Evolutionary conservation across 768 basidiomycete genomes (phyloP), one percentile per base, ranked within the genome.

Genomic region (Lentinula edodes): DNA sequence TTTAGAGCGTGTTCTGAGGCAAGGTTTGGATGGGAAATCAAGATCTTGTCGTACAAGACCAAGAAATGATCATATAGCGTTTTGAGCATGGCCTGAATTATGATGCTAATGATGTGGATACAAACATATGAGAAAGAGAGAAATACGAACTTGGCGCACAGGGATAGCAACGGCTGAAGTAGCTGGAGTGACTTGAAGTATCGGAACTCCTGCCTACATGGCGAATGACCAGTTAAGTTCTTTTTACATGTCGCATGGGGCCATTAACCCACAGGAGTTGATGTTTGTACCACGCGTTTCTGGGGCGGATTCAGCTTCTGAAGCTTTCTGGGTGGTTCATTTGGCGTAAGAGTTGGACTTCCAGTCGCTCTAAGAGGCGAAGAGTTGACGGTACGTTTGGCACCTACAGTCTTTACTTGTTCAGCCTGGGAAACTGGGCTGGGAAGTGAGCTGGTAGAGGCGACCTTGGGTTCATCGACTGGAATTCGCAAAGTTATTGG

Each of bases 1-100:
- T 76, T 82, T 9, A 93, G 79, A 3, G 94, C 86, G 73, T 96
- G 90, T 58, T 92, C 86, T 0, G 86, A 75, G 0, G 92, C 89
- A 18, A 95, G 71, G 23, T 78, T 74, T 0, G 89, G 86, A 62
- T 87, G 78, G 13, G 72, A 61, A 2, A 82, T 72, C 2, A 83
- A 72, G 51, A 93, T 74, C 8, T 73, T 61, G 8, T 82, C 74
- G 74, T 95, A 95, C 2, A 95, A 75, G 23, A 85, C 75, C 35
- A 76, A 64, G 67, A 91, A 95, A 67, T 90, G 88, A 28, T 89
- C 84, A 66, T 87, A 88, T 10, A 95, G 74, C 0, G 76, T 80
- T 71, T 88, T 89, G 63, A 95, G 76, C 89, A 93, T 84, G 1
- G 85, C 79, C 87, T 91, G 18, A 53, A 15, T 55, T 23, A 38